Conservation (phyloP, 345 rosid genomes). For the Dipteronia dyeriana region DNA sequence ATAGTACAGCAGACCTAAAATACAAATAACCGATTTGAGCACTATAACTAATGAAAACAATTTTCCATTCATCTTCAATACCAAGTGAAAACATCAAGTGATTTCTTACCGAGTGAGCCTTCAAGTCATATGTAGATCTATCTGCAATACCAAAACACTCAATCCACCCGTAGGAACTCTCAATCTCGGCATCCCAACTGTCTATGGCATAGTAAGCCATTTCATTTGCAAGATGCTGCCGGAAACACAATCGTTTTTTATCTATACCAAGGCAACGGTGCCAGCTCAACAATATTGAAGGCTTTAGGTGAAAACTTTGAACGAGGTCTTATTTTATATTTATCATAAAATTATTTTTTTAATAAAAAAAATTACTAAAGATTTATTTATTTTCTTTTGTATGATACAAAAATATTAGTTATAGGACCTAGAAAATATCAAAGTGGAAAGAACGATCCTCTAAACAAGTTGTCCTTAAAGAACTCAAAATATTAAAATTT, state of each 20-base stretch:
- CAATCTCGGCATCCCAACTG: constrained; percentile 99
- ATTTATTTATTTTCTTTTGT: no score
- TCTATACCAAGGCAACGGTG: constrained; percentile 79
- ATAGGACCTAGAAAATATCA: no score
- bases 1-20: background rate
- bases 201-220: constrained; percentile 99
- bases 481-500: no score
- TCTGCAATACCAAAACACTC: constrained; percentile 99
- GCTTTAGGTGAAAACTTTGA: no score
- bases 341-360: no score
- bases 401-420: no score
- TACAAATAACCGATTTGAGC: background rate
- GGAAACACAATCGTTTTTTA: constrained; percentile 71
- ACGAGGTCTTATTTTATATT: no score
- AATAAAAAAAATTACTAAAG: no score
- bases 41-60: background rate
- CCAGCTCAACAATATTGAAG: no score
- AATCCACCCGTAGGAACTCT: constrained; percentile 91
- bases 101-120: constrained; percentile 72
- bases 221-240: constrained; percentile 97
- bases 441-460: no score
- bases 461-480: no score
- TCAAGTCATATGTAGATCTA: constrained; percentile 87
- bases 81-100: background rate
- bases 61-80: no score